These are phyloP conservation scores for Discostella stelligeroides DNA, from an alignment of 108 stramenopile genomes.

Conservation along the genomic window DNA sequence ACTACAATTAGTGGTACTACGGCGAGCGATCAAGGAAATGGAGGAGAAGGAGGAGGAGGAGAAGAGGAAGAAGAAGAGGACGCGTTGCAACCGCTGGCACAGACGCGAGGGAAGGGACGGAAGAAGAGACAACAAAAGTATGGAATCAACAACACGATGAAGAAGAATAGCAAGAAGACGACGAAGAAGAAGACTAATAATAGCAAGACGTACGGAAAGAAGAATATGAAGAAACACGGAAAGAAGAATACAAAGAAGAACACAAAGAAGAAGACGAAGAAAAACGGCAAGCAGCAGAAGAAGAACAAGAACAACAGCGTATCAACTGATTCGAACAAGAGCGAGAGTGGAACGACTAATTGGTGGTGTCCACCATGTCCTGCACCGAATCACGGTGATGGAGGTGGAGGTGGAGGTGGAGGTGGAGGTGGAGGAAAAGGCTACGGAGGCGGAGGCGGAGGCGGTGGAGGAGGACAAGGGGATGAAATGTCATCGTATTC, in stretches of 20 bases:
- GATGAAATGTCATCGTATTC: not conserved
- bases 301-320: not conserved
- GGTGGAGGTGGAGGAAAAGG: too few relatives aligned
- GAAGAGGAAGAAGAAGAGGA: too few relatives aligned
- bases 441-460: too few relatives aligned
- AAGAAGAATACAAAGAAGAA: slow-evolving; percentile 6
- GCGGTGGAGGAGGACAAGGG: too few relatives aligned
- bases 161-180: not conserved
- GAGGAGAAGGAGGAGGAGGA: too few relatives aligned
- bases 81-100: not conserved
- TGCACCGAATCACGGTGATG: not conserved
- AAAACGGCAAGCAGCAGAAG: not conserved
- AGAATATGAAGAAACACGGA: not conserved
- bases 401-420: not conserved
- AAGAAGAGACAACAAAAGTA: too few relatives aligned
- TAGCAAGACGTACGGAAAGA: not conserved
- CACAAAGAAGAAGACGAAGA: not conserved
- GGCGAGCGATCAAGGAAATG: too few relatives aligned
- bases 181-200: not conserved
- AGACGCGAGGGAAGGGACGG: not conserved
- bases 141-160: not conserved
- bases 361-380: slow-evolving; percentile 5
- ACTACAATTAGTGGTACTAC: too few relatives aligned
- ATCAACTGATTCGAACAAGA: not conserved
- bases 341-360: not conserved